phyloP scores from a whole-genome alignment of 2,329 filamentous ascomycete genomes.

The Zopfia rhizophila region DNA sequence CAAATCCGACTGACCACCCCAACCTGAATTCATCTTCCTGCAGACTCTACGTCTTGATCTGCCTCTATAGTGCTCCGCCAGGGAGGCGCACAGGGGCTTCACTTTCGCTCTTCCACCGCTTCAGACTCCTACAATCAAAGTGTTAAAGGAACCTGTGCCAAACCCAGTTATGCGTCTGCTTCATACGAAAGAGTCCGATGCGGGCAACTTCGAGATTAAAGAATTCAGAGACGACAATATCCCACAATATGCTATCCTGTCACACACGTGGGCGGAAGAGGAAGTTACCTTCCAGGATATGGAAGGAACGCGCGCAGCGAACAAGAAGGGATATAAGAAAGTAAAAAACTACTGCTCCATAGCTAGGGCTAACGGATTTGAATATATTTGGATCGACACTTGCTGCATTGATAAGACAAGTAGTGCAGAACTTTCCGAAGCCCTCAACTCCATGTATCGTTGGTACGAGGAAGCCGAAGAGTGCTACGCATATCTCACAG shows the following conservation, averaged over 20 bases:
- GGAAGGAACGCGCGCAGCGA: constrained; percentile 3
- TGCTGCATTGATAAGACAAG: constrained; percentile 16
- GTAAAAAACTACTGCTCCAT: constrained; percentile 10
- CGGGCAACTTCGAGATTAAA: no score
- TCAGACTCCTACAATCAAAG: no score
- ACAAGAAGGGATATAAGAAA: constrained; percentile 13
- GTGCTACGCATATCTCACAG: constrained; percentile 7
- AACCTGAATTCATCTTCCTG: no score
- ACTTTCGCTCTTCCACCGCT: no score
- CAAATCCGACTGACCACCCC: no score
- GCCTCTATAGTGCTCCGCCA: no score
- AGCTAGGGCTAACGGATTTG: background rate
- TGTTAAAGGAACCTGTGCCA: no score
- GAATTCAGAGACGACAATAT: constrained; percentile 12
- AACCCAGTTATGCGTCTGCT: no score
- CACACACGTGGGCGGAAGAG: constrained; percentile 18
- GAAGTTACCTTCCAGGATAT: constrained; percentile 16
- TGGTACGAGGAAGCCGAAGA: constrained; percentile 4
- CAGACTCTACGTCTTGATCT: no score
- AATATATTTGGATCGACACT: constrained; percentile 18
- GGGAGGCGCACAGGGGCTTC: no score
- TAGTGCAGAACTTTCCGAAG: constrained; percentile 15
- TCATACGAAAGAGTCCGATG: no score
- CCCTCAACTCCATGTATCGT: constrained; percentile 13
- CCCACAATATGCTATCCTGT: constrained; percentile 19